Conservation (phyloP, 176 grass and related monocot species). For the Cocos nucifera region DNA sequence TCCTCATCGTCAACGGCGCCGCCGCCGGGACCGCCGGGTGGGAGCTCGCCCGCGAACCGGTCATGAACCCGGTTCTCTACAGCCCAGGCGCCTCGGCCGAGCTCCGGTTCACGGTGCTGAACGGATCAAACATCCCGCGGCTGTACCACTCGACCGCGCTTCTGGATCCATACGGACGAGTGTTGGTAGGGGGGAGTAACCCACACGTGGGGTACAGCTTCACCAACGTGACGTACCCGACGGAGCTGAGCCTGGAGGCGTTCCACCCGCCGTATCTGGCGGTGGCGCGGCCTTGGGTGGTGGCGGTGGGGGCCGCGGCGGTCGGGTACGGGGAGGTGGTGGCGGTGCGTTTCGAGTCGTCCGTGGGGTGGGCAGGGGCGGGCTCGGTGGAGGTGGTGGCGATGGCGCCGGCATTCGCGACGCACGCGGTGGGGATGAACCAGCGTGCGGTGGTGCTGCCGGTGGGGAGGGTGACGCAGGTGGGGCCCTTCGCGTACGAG, state of each 20-base stretch:
- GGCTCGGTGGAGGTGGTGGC: slow-evolving; percentile 33
- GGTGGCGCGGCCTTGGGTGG: slow-evolving; percentile 29
- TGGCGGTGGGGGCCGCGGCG: slow-evolving; percentile 19
- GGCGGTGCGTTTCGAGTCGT: not conserved
- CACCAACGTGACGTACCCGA: slow-evolving; percentile 48
- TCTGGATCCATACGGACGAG: slow-evolving; percentile 47
- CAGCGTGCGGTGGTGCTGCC: slow-evolving; percentile 45
- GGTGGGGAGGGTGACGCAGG: slow-evolving; percentile 27
- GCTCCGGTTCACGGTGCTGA: slow-evolving; percentile 33
- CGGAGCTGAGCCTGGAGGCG: slow-evolving; percentile 68
- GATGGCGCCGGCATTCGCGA: slow-evolving; percentile 61
- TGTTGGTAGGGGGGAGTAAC: slow-evolving; percentile 81
- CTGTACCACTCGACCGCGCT: slow-evolving; percentile 82
- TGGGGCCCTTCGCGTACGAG: slow-evolving; percentile 27
- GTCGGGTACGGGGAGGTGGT: slow-evolving; percentile 32
- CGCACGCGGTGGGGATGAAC: slow-evolving; percentile 88
- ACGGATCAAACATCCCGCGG: slow-evolving; percentile 14
- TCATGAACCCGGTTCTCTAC: slow-evolving; percentile 54
- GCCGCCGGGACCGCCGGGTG: slow-evolving; percentile 57
- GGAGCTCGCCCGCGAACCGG: slow-evolving; percentile 57
- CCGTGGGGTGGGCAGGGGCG: not conserved
- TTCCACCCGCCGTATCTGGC: slow-evolving; percentile 74
- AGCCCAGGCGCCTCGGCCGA: slow-evolving; percentile 17
- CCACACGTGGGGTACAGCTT: slow-evolving; percentile 71
- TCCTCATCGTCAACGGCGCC: slow-evolving; percentile 66